phyloP scores from a whole-genome alignment of 352 stramenopile genomes.

The Phytophthora europaea region DNA sequence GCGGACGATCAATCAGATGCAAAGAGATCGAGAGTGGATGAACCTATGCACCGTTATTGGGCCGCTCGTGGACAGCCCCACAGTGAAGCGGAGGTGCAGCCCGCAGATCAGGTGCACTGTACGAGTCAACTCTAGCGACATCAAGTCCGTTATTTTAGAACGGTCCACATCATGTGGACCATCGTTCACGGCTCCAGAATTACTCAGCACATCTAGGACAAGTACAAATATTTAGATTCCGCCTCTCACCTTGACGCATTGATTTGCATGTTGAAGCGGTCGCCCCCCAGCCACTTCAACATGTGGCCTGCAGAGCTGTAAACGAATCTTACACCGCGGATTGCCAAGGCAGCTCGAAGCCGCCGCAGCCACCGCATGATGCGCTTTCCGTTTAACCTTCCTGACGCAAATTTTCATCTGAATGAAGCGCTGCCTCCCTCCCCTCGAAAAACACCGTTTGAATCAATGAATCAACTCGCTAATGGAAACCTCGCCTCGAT shows the following conservation, averaged over 20 bases:
- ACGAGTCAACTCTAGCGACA: neutral
- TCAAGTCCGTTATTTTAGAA: neutral
- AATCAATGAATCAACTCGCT: slow-evolving; percentile 32
- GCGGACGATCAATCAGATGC: slow-evolving; percentile 5
- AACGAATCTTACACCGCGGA: neutral
- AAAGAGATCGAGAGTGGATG: slow-evolving; percentile 2
- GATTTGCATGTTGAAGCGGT: slow-evolving; percentile 21
- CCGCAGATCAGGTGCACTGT: neutral
- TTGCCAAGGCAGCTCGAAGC: neutral
- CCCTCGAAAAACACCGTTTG: neutral
- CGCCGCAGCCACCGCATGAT: neutral
- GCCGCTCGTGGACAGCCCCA: neutral
- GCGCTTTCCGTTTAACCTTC: slow-evolving; percentile 8
- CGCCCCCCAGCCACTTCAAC: neutral
- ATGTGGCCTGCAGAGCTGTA: slow-evolving; percentile 1
- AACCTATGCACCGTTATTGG: neutral
- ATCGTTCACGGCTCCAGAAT: no score
- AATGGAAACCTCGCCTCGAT: slow-evolving; percentile 25
- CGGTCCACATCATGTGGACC: neutral
- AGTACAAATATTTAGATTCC: no score
- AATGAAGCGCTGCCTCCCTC: neutral
- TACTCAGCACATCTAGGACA: no score
- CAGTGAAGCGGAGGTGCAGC: slow-evolving; percentile 4
- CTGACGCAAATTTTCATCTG: slow-evolving; percentile 17
- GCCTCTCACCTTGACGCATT: neutral